phyloP scores from a whole-genome alignment of 768 basidiomycete genomes.

The Pisolithus tinctorius region DNA sequence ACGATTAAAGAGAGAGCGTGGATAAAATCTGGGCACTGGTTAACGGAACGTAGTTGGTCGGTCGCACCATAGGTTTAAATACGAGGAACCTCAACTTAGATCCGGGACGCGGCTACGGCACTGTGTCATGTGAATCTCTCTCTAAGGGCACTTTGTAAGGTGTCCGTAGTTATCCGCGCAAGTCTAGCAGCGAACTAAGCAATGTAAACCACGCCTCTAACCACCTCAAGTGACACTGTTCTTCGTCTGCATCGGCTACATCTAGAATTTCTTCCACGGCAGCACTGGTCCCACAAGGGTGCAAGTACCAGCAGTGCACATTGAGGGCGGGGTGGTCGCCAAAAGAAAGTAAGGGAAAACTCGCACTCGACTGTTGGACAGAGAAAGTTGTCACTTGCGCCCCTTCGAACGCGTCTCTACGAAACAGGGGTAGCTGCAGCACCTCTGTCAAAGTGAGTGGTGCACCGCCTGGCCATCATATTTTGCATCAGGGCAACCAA shows the following conservation, averaged over 20 bases:
- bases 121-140: conserved; percentile 6
- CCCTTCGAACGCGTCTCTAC: conserved; percentile 35
- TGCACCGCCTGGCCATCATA: conserved; percentile 46
- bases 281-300: conserved; percentile 73
- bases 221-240: conserved; percentile 31
- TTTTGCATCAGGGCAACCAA: conserved; percentile 11
- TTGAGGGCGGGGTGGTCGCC: conserved; percentile 81
- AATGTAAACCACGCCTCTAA: conserved; percentile 77
- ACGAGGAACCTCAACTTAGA: not conserved
- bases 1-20: not conserved
- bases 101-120: not conserved
- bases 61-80: not conserved
- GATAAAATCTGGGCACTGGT: not conserved
- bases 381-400: conserved; percentile 47
- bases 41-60: not conserved
- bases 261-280: conserved; percentile 64
- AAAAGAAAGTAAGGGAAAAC: conserved; percentile 77
- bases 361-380: conserved; percentile 40
- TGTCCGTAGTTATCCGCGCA: conserved; percentile 21
- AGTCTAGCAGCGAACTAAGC: conserved; percentile 56
- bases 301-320: conserved; percentile 76
- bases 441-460: conserved; percentile 54
- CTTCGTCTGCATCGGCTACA: conserved; percentile 31
- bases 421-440: conserved; percentile 54
- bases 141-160: not conserved